Evolutionary conservation across 2,329 filamentous ascomycete genomes (phyloP), one percentile per base, ranked within the genome.

Genomic region (Trichophyton verrucosum): DNA sequence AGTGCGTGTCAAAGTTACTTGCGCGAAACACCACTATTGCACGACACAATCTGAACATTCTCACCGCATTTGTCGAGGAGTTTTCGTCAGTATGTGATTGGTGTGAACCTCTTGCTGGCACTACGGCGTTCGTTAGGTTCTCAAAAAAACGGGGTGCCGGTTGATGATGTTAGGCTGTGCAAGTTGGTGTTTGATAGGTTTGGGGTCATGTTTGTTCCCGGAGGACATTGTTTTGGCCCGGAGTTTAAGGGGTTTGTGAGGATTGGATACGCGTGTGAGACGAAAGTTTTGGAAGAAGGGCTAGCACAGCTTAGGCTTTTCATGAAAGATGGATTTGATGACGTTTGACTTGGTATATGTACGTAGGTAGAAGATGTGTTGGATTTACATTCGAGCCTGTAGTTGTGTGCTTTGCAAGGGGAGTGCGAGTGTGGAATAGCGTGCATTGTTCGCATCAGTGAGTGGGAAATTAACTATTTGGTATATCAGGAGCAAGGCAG

Each of bases 41-140:
- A 2, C 85, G 81, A 66, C 82, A 76, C 1, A 94, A 94, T 69
- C 70, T 87, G 3, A 80, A 75, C 3, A 69, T 90, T 4, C 71
- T 92, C n/a, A 83, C 86, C 62, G 77, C 75, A 0, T 92, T 89
- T 64, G 77, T 91, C 1, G 78, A 84, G 27, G 80, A 82, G 59
- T 82, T 91, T 68, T 77, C 80, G 42, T 80, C 80, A 62, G 78
- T 82, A 4, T 86, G 84, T 67, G 80, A 81, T 1, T 94, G 87
- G 87, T 78, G 85, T 4, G 87, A 83, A 71, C 90, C 90, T 1
- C 82, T 82, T 4, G 89, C 88, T 0, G 90, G 89, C 0, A 95
- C 89, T 1, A 94, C 87, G 7, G 87, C 88, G 0, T 88, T 95
- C 67, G 75, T 95, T 61, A 82, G 81, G 66, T 89, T 95, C 65